Evolutionary conservation across 176 grass and related monocot genomes (phyloP).

Genomic region (Lolium multiflorum): DNA sequence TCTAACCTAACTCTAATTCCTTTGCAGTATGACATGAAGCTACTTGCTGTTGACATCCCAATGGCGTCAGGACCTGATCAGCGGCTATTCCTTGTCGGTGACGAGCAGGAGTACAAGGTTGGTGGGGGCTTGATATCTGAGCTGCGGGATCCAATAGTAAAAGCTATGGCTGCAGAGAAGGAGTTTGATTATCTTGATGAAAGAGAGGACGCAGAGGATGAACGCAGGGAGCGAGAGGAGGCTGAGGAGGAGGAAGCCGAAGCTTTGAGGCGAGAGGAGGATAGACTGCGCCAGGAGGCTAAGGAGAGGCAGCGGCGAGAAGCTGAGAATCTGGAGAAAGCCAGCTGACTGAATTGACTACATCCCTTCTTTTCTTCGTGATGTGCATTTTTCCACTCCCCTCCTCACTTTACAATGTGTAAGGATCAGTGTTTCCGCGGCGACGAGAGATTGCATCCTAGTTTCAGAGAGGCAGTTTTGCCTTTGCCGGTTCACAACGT

Average conservation of each 20-base stretch:
- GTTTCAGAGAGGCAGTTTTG: conserved; percentile 26
- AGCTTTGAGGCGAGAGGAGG: conserved; percentile 58
- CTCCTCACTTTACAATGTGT: conserved; percentile 20
- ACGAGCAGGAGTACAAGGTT: conserved; percentile 92
- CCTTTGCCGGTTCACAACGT: not conserved
- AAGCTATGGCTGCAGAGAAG: conserved; percentile 94
- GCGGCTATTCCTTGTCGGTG: conserved; percentile 71
- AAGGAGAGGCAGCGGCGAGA: conserved; percentile 60
- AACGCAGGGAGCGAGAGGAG: conserved; percentile 73
- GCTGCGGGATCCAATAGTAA: conserved; percentile 82
- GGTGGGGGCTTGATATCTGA: conserved; percentile 95
- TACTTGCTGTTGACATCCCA: conserved; percentile 93
- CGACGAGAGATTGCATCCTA: conserved; percentile 27
- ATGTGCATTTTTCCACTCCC: conserved; percentile 36
- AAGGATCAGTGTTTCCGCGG: conserved; percentile 11
- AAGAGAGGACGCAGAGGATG: conserved; percentile 84
- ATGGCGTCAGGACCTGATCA: conserved; percentile 91
- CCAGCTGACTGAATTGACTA: too few relatives aligned
- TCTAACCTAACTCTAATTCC: conserved; percentile 3
- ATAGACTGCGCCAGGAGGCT: conserved; percentile 53
- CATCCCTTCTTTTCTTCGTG: too few relatives aligned
- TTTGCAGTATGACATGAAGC: conserved; percentile 89
- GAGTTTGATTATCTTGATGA: conserved; percentile 90
- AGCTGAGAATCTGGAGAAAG: conserved; percentile 68
- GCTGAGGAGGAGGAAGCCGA: conserved; percentile 69